Evolutionary conservation across 768 basidiomycete genomes (phyloP), one percentile per base, ranked within the genome.

Genomic region (Hypholoma fasciculare): DNA sequence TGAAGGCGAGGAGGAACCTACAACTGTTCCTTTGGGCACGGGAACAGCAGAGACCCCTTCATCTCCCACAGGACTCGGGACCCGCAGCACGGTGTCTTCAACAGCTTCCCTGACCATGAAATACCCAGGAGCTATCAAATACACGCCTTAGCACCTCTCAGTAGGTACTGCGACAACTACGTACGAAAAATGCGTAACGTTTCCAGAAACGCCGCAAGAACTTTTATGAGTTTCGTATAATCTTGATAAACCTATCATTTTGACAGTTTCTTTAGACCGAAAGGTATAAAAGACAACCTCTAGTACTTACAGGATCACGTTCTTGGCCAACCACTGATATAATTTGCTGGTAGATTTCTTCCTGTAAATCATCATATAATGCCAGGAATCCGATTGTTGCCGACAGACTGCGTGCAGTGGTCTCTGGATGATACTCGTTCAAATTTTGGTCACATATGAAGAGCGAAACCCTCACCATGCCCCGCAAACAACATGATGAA

Each of bases 341-440:
- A n/a, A 83, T 78, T 38, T 84, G 76, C 13, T 78, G 69, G 57
- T 77, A 69, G 7, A 81, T 71, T 58, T 81, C 80, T 14, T 81
- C 69, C 67, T 85, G 83, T 16, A 80, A 69, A 12, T 80, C 77
- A 5, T 76, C 71, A 63, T 82, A 60, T 11, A 81, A 56, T 1
- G 78, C 73, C 16, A 86, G 68, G 63, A 77, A 76, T 0, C 74
- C 82, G 9, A 85, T 63, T 0, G 80, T 77, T 9, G 75, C 82
- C 0, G 80, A 76, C 1, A 85, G 71, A 0, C 74, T 75, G 58
- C 79, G 74, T 1, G 82, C 81, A 1, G 82, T 82, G 2, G 81
- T 84, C 69, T 83, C 81, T 53, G 27, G 6, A 17, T 12, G 14
- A 13, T 23, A 39, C 4, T 20, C n/a, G 12, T 7, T 20, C 19